Base-by-base conservation (phyloP, 768 basidiomycete species). In the Lanmaoa pseudosensibilis region DNA sequence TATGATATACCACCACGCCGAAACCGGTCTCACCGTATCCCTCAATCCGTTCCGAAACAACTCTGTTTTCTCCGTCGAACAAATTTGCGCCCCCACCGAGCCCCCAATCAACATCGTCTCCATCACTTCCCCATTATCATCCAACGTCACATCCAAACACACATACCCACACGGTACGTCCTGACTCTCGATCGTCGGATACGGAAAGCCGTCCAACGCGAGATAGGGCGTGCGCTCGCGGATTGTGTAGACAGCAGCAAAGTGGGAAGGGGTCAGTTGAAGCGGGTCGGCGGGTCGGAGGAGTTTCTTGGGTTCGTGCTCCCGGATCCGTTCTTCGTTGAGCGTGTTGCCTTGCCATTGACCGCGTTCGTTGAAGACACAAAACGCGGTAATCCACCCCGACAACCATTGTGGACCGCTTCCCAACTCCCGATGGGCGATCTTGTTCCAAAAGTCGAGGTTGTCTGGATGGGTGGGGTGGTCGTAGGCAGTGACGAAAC, bases 341-440 rank as follows among this genome's bases (percentile, higher is more conserved):
- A 72, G 63, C 23, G 45, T 49, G 55, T 69, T 60, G 25, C 71
- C 74, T 32, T 67, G 62, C 69, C 75, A 75, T 41, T 62, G 44
- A 13, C 75, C 73, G 2, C 59, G 63, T n/a, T 63, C 61, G 49
- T 68, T 60, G 67, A 61, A 71, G 40, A 68, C 69, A 43, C 73
- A 73, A 48, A 78, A 78, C 18, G 72, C 71, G 21, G 68, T 71
- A 49, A 77, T 72, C 77, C 76, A 77, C 0, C 76, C 78, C 3
- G 71, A 70, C n/a, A 78, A 52, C 58, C 58, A 72, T 12, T 62
- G 58, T 2, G 67, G 60, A 2, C 72, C 74, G n/a, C 68, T 69
- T 12, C 62, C 69, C 11, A 43, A 16, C 10, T 72, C 60, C 37
- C 54, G 56, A 44, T 72, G 69, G 0, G 70, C 66, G 23, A 76